These are phyloP conservation scores for Solanum ossicruentum DNA, from an alignment of 257 asterid species.

Conservation along the genomic window DNA sequence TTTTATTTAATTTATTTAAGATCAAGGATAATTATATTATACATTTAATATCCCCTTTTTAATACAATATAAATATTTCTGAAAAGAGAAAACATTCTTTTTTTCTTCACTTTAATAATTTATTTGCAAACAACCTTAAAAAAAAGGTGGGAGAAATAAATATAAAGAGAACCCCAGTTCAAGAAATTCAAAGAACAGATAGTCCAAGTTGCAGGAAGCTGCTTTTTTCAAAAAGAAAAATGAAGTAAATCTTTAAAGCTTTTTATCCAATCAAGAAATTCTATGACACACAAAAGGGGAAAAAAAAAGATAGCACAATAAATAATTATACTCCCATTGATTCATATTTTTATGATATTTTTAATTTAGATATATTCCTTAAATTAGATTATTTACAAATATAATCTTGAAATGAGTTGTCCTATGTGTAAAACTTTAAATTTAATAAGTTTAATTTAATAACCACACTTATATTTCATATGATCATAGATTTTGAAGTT, in stretches of 20 bases:
- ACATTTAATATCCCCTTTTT: background rate
- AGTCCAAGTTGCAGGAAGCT: background rate
- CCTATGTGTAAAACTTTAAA: background rate
- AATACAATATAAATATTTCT: background rate
- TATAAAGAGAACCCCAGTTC: background rate
- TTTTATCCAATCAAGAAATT: conserved; percentile 19
- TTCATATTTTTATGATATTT: background rate
- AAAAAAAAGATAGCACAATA: background rate
- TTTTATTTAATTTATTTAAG: background rate
- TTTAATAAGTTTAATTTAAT: background rate
- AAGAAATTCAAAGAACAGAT: conserved; percentile 2
- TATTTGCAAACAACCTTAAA: background rate
- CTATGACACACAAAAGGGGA: background rate
- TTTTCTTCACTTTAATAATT: background rate
- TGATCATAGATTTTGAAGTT: background rate
- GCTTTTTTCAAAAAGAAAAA: background rate
- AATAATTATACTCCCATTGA: background rate
- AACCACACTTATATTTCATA: background rate
- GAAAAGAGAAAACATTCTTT: background rate
- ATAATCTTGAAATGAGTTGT: background rate
- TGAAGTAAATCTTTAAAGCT: background rate
- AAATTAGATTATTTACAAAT: background rate
- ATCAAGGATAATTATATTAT: background rate
- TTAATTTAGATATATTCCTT: background rate
- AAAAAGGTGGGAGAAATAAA: background rate